These are phyloP conservation scores for Mucor indicus DNA, from an alignment of 371 early-diverging fungal genomes.

Conservation along the genomic window DNA sequence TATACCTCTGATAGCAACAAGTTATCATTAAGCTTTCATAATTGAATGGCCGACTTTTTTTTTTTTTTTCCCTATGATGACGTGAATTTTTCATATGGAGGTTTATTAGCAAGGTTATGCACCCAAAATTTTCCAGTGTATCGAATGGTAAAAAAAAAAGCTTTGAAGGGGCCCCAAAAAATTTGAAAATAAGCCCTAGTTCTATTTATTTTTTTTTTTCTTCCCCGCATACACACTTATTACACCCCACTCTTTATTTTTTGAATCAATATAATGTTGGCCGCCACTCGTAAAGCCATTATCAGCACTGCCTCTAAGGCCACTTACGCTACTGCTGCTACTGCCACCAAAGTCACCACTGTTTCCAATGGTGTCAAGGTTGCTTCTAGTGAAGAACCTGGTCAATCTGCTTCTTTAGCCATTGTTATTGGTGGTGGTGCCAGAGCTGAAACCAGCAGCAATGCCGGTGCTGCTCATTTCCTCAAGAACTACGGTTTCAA, in stretches of 20 bases:
- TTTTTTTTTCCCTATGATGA: too few species aligned
- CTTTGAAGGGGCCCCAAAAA: too few species aligned
- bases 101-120: too few species aligned
- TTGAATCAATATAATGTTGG: constrained; percentile 46
- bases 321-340: constrained; percentile 55
- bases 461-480: constrained; percentile 84
- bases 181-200: constrained; percentile 20
- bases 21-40: too few species aligned
- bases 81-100: too few species aligned
- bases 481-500: constrained; percentile 92
- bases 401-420: constrained; percentile 79
- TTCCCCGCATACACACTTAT: constrained; percentile 16
- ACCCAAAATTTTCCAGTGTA: too few species aligned
- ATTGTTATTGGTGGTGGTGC: constrained; percentile 89
- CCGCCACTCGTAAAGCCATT: constrained; percentile 63
- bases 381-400: constrained; percentile 57
- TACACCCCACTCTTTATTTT: constrained; percentile 28
- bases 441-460: constrained; percentile 72
- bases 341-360: constrained; percentile 36
- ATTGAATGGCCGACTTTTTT: too few species aligned
- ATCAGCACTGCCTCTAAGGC: constrained; percentile 57
- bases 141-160: too few species aligned
- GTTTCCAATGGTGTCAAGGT: constrained; percentile 61
- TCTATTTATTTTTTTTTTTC: constrained; percentile 13
- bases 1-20: too few species aligned